phyloP scores from a whole-genome alignment of 2,329 filamentous ascomycete genomes.

The Samsoniella hepiali region DNA sequence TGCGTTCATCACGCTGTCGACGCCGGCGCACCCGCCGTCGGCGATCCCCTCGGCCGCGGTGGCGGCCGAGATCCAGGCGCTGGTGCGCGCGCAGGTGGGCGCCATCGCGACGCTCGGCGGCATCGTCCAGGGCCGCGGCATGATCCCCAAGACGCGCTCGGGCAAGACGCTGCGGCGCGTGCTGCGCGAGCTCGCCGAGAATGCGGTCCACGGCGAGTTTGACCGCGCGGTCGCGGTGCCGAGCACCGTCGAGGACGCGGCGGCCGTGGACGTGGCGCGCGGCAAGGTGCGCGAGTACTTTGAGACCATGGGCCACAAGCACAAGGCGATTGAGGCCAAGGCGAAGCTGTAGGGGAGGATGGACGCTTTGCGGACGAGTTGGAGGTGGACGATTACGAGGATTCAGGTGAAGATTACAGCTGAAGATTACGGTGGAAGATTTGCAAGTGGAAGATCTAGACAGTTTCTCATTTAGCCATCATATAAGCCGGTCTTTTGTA shows the following conservation, averaged over 20 bases:
- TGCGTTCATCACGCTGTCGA: constrained; percentile 67
- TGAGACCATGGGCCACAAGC: constrained; percentile 41
- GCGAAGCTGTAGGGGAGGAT: constrained; percentile 44
- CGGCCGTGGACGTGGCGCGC: constrained; percentile 71
- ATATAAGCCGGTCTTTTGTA: no score
- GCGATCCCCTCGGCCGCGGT: constrained; percentile 47
- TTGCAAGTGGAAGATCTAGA: not conserved
- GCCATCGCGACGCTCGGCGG: constrained; percentile 83
- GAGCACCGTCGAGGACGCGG: constrained; percentile 78
- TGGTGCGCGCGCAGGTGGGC: constrained; percentile 78
- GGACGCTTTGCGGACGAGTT: no score
- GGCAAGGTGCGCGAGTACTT: constrained; percentile 75
- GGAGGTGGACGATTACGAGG: no score
- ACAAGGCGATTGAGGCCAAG: constrained; percentile 48
- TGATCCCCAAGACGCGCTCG: constrained; percentile 90
- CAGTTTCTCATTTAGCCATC: no score
- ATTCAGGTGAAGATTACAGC: no score
- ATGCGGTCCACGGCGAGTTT: constrained; percentile 70
- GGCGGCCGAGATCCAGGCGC: constrained; percentile 62
- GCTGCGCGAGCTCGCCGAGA: constrained; percentile 78
- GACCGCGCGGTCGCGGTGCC: constrained; percentile 71
- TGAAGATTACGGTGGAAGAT: no score
- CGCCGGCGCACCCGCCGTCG: constrained; percentile 46
- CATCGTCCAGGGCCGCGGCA: constrained; percentile 76
- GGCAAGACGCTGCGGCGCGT: constrained; percentile 87